Evolutionary conservation across 192 early-diverging fungal species (phyloP).

Genomic region (Gryganskiella cystojenkinii): DNA sequence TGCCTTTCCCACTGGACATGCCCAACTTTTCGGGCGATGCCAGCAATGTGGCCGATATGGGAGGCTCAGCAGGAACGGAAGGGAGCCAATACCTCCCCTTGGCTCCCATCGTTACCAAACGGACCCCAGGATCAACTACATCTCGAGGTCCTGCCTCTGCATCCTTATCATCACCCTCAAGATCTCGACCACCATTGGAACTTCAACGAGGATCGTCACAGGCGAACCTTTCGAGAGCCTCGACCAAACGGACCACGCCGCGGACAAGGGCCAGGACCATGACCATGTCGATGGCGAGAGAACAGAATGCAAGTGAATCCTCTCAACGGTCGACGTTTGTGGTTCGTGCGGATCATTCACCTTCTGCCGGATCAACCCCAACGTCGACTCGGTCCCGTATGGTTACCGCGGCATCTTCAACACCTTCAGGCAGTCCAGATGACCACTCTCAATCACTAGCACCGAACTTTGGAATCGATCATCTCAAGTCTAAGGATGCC

Average conservation of each 20-base stretch:
- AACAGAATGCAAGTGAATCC: not conserved
- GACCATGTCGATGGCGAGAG: constrained; percentile 24
- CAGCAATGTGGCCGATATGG: not conserved
- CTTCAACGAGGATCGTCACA: constrained; percentile 13
- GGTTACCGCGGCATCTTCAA: not conserved
- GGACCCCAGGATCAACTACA: no score
- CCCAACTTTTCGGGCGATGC: not conserved
- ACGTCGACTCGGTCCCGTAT: not conserved
- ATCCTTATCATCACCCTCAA: not conserved
- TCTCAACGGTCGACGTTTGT: constrained; percentile 15
- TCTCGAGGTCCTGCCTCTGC: not conserved
- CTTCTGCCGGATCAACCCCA: not conserved
- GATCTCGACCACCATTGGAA: not conserved
- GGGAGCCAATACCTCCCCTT: not conserved
- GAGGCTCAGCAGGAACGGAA: not conserved
- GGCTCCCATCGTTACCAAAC: not conserved
- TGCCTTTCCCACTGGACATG: constrained; percentile 21
- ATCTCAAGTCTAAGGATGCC: not conserved
- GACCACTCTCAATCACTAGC: no score
- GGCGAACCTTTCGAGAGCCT: constrained; percentile 3
- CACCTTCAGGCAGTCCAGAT: not conserved
- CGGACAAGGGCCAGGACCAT: constrained; percentile 31
- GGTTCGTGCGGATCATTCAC: constrained; percentile 9
- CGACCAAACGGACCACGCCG: constrained; percentile 14
- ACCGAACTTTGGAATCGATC: no score